Percentiles rank a stretch among this genome's conserved stretches.
phyloP scores from a whole-genome alignment of 176 grass and related monocot genomes.

The Ensete ventricosum region DNA sequence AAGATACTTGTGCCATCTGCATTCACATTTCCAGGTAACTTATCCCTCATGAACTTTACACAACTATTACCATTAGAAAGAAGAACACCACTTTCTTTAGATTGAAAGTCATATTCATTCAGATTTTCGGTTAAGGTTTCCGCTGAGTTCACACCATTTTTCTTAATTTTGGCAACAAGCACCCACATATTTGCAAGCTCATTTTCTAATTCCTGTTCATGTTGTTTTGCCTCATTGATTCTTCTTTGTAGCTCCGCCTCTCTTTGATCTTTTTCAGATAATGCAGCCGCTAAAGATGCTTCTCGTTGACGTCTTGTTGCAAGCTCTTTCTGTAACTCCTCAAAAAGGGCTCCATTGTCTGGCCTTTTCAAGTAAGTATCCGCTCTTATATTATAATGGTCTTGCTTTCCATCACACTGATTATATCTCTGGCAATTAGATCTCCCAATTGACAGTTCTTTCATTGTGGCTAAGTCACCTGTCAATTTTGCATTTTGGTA shows the following conservation, averaged over 20 bases:
- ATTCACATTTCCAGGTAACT: constrained; percentile 33
- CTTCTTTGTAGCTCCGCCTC: constrained; percentile 68
- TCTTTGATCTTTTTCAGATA: constrained; percentile 61
- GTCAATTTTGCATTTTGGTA: constrained; percentile 83
- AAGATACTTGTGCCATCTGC: constrained; percentile 42
- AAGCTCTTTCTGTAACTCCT: constrained; percentile 88
- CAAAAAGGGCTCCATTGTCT: constrained; percentile 54
- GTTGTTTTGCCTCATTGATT: constrained; percentile 61
- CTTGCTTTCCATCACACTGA: constrained; percentile 17
- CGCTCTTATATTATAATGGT: constrained; percentile 14
- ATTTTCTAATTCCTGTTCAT: constrained; percentile 71
- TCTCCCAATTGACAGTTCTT: constrained; percentile 30
- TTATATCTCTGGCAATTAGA: constrained; percentile 15
- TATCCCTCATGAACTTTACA: constrained; percentile 18
- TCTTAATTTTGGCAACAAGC: constrained; percentile 71
- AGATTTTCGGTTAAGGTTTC: constrained; percentile 35
- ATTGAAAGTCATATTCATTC: constrained; percentile 31
- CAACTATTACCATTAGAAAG: constrained; percentile 27
- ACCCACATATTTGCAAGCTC: constrained; percentile 84
- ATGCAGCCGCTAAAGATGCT: constrained; percentile 53
- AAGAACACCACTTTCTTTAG: constrained; percentile 53
- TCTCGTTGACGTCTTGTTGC: constrained; percentile 75
- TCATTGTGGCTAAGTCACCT: constrained; percentile 36
- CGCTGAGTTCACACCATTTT: constrained; percentile 37
- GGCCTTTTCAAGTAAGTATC: constrained; percentile 31